Percentiles rank a stretch among this genome's conserved stretches.
Conservation (phyloP, 768 basidiomycete species). For the Lactifluus hygrophoroides region DNA sequence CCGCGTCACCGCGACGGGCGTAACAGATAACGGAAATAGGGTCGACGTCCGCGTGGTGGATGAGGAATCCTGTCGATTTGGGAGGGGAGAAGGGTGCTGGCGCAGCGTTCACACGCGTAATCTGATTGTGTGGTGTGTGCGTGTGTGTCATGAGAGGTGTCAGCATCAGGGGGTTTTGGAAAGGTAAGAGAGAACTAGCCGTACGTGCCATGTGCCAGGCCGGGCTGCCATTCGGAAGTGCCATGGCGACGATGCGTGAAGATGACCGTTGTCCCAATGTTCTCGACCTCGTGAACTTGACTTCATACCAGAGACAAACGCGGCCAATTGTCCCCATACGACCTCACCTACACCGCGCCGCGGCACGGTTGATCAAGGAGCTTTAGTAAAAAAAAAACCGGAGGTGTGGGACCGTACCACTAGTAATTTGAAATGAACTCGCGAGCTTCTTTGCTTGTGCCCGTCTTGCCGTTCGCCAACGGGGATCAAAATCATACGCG, state of each 20-base stretch:
- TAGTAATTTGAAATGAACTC: constrained; percentile 11
- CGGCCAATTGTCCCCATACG: constrained; percentile 17
- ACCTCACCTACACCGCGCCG: constrained; percentile 16
- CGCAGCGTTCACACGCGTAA: constrained; percentile 13
- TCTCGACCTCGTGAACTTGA: constrained; percentile 5
- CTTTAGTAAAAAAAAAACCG: too few relatives aligned
- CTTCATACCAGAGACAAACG: constrained; percentile 17
- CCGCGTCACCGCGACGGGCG: constrained; percentile 8
- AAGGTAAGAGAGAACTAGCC: background rate
- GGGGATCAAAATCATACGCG: constrained; percentile 10
- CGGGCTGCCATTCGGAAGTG: constrained; percentile 16
- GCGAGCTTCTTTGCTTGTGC: constrained; percentile 3
- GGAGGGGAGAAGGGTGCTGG: constrained; percentile 4
- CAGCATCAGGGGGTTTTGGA: background rate
- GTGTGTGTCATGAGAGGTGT: background rate
- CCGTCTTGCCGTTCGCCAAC: constrained; percentile 3
- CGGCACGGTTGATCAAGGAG: too few relatives aligned
- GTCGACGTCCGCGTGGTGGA: constrained; percentile 13
- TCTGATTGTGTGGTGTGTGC: background rate
- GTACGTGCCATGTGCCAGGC: constrained; percentile 18
- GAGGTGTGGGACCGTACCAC: too few relatives aligned
- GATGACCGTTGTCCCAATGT: background rate
- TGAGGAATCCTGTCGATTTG: constrained; percentile 14
- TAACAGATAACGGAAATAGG: constrained; percentile 3
- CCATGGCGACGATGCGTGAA: constrained; percentile 7